Base-by-base conservation (phyloP, 2,329 filamentous ascomycete genomes). In the Colletotrichum simmondsii region DNA sequence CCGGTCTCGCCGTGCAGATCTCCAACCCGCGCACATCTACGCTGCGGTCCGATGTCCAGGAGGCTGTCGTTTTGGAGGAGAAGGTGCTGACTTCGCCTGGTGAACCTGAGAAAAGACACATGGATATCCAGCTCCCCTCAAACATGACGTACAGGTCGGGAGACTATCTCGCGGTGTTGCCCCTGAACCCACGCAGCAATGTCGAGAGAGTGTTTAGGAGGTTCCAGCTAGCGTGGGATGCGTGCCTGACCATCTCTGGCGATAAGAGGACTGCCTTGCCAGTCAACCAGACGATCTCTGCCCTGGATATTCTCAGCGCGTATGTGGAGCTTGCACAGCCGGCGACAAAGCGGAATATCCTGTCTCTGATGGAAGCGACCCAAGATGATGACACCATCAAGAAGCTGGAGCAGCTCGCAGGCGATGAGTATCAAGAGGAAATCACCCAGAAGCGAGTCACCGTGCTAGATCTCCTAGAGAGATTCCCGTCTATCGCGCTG, bases 271-370 rank as follows among this genome's bases (percentile, higher is more conserved):
- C 87, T 0, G 84, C 85, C 1, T 83, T 93, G 16, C 91, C 91
- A 0, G 88, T 87, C 0, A 83, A 86, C 53, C 82, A 83, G 1
- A 87, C 90, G 0, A 84, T 94, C 3, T 89, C 92, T 0, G 92
- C 91, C 0, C 85, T 85, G 16, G 90, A 92, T 71, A 84, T 95
- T 0, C 85, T 95, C 5, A 87, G 89, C 2, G 91, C 91, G 0
- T 95, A 94, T 73, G 90, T 95, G 2, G 94, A 96, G 81, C 85
- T 95, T 1, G 88, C 88, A 4, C 92, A 93, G 76, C 92, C 92
- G 0, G 93, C 92, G 2, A 94, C 92, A 8, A 93, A 91, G 80
- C 89, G 92, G 87, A 79, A 79, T 26, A 70, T 80, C 22, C 49
- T 72, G 32, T 58, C 74, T 2, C 53, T 80, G 30, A 68, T 75